Base-by-base conservation (phyloP, 2,329 filamentous ascomycete genomes). In the Orbilia quercus region DNA sequence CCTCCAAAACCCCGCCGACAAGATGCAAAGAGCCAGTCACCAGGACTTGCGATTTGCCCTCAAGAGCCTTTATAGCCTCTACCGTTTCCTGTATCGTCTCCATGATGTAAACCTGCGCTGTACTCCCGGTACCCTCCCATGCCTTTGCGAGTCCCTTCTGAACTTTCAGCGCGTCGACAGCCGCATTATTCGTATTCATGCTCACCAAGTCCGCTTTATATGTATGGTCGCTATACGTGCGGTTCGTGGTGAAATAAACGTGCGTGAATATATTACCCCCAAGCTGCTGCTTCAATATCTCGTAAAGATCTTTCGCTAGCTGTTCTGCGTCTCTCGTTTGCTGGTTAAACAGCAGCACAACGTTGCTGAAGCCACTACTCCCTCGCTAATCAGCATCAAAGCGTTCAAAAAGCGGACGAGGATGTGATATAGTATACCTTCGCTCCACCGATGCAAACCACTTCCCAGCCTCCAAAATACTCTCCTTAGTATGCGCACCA, bases 11-110 rank as follows among this genome's bases (percentile, higher is more conserved):
- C 9, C 90, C 91, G 6, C 92, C 92, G 0, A 93, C 91, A 40
- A 96, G 84, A 83, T 96, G 90, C 78, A 96, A 82, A 79, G 91
- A 96, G 1, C 92, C 92, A 12, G 92, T 96, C 7, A 91, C 88
- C 62, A 96, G 82, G 0, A 89, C 87, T 79, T 88, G 86, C 14
- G 87, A 83, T 54, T 84, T 83, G 1, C 70, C 62, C 78, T 79
- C 28, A 76, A 84, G 77, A 14, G 77, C 80, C 71, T 85, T 84
- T 2, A 87, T 87, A 70, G 84, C 82, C 9, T 82, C 81, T 7
- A 95, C 85, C 0, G 90, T 89, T 62, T 91, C 89, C 75, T 89
- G 85, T 12, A 95, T 87, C 1, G 89, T 93, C 38, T 81, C 81
- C 74, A 86, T 80, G 1, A 90, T 87, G 70, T 85, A 82, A 0